Evolutionary conservation across 2,329 filamentous ascomycete genomes (phyloP), one percentile per base, ranked within the genome.

Genomic region (Fusarium sp.): DNA sequence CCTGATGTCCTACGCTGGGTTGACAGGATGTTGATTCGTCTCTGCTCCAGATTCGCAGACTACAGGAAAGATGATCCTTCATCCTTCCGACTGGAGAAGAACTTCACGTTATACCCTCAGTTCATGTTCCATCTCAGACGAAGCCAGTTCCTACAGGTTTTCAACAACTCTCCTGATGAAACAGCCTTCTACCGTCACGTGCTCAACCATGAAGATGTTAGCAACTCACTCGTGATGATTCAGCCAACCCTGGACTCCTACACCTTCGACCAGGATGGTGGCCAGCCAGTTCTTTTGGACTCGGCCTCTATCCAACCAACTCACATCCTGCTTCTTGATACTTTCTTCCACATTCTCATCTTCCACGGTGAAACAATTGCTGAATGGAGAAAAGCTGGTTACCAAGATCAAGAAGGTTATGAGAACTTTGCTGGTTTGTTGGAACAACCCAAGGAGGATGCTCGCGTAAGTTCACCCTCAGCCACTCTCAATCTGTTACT

Each of bases 71-170:
- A 99, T 81, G 96, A 99, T 78, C 95, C 96, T 19, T 97, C 96
- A 9, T 98, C 96, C 1, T 99, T 99, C 90, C 91, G 95, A 40
- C 85, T 97, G 72, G 96, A 99, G 84, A 98, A 98, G 90, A 99
- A 99, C 86, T 99, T 99, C 81, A 98, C 96, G 0, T 88, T 99
- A 21, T 99, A 99, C 80, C 96, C 96, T 32, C 96, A 99, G 82
- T 99, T 99, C 85, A 99, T 99, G 96, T 99, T 99, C 88, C 96
- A 99, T 83, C 89, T 99, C 69, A 93, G 96, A 77, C 91, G 96
- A 83, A 97, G 95, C 83, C 96, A 98, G 83, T 99, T 99, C 87
- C 84, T 99, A 74, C 96, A 99, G 81, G 95, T 99, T 64, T 99
- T 99, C 89, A 99, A 99, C 87, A 99, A 98, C 83, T 98, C 96